Percentiles rank a stretch among this genome's conserved stretches.
These are phyloP conservation scores for Candida boidinii DNA, from an alignment of 805 yeast species.

Conservation along the genomic window DNA sequence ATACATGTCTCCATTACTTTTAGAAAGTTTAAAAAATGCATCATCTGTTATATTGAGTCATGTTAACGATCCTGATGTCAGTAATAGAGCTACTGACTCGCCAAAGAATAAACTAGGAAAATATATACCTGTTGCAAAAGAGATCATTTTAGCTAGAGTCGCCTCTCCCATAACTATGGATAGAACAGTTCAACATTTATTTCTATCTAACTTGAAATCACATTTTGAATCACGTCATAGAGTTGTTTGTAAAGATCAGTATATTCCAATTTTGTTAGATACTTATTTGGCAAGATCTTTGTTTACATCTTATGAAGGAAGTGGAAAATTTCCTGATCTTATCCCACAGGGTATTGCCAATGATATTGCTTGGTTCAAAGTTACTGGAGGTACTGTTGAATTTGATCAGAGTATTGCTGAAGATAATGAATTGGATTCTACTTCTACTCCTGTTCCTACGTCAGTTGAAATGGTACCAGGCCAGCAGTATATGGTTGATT, in stretches of 20 bases:
- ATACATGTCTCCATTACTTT: constrained; percentile 56
- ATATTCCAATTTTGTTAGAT: constrained; percentile 74
- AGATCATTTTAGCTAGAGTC: constrained; percentile 58
- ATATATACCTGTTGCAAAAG: constrained; percentile 42
- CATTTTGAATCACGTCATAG: constrained; percentile 53
- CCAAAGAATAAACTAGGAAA: constrained; percentile 13
- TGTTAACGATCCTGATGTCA: constrained; percentile 6
- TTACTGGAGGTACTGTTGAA: constrained; percentile 42
- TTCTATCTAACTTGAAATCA: constrained; percentile 50
- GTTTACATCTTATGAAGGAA: constrained; percentile 26
- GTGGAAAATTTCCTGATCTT: constrained; percentile 22
- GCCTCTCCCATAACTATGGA: constrained; percentile 66
- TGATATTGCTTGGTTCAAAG: constrained; percentile 77
- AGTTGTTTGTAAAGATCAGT: constrained; percentile 54
- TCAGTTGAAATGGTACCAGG: constrained; percentile 11
- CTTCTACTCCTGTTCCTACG: too few relatives aligned
- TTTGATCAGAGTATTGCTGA: constrained; percentile 6
- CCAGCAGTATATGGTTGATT: constrained; percentile 52
- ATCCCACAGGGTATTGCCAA: constrained; percentile 60
- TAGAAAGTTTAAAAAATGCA: constrained; percentile 38
- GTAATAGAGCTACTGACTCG: constrained; percentile 7
- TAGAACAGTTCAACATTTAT: constrained; percentile 48
- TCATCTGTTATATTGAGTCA: constrained; percentile 6
- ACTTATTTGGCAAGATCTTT: constrained; percentile 52
- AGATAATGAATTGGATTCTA: constrained; percentile 11